A percentile compares a stretch with the other conserved stretches of the same genome.
phyloP scores from a whole-genome alignment of 2,329 filamentous ascomycete genomes.

The Clonostachys chloroleuca region DNA sequence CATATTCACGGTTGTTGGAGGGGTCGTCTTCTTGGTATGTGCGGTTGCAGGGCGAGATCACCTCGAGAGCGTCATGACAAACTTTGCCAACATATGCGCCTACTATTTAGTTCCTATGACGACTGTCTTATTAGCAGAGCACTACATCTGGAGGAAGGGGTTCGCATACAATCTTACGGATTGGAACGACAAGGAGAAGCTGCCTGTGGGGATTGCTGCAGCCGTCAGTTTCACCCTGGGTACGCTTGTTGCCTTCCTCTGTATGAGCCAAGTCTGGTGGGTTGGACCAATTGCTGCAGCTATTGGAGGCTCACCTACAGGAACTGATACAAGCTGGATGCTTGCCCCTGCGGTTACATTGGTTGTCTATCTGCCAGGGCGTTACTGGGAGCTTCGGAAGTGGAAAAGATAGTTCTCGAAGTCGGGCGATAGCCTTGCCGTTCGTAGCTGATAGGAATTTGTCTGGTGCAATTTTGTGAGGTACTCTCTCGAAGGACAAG shows the following conservation, averaged over 20 bases:
- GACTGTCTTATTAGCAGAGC: conserved; percentile 60
- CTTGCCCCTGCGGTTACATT: neutral
- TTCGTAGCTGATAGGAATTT: no score
- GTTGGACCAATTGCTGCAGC: neutral
- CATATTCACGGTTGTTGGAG: conserved; percentile 60
- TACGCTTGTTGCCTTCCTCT: neutral
- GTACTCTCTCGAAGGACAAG: no score
- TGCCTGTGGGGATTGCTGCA: conserved; percentile 63
- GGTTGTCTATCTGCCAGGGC: neutral
- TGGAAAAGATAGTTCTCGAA: neutral
- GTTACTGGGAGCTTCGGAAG: neutral
- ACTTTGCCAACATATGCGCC: conserved; percentile 65
- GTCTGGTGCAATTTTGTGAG: no score
- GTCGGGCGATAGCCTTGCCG: no score
- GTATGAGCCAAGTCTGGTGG: conserved; percentile 2
- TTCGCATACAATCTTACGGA: conserved; percentile 57
- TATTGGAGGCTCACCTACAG: neutral
- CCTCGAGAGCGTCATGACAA: conserved; percentile 61
- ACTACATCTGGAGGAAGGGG: conserved; percentile 63
- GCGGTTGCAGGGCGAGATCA: conserved; percentile 65
- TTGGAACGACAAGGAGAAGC: conserved; percentile 51
- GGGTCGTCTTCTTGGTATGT: conserved; percentile 61
- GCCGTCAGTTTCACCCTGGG: conserved; percentile 48
- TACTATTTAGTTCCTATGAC: conserved; percentile 77
- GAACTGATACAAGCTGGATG: neutral